phyloP scores from a whole-genome alignment of 129 eudicot genomes.

The Chrysanthemum lavandulifolium region DNA sequence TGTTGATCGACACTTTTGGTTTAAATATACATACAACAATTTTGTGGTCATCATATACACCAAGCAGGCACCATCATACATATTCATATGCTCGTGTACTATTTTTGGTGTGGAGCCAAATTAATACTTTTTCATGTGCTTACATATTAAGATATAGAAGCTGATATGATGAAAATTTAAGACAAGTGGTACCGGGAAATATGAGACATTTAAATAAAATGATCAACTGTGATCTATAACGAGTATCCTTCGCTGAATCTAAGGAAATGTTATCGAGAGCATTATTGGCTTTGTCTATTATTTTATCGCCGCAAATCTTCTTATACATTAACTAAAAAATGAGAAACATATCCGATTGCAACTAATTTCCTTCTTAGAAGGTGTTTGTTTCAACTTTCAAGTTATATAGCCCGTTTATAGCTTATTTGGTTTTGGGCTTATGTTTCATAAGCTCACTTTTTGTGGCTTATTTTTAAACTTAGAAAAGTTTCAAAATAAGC shows the following conservation, averaged over 20 bases:
- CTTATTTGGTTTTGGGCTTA: too few relatives aligned
- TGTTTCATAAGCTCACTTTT: too few relatives aligned
- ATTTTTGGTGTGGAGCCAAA: neutral
- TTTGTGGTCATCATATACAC: too few relatives aligned
- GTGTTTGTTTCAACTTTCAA: too few relatives aligned
- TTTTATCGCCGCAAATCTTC: neutral
- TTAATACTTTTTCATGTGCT: neutral
- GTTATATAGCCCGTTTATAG: too few relatives aligned
- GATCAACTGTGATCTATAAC: neutral
- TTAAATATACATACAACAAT: neutral
- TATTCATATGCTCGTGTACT: neutral
- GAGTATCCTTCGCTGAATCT: neutral
- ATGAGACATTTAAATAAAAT: neutral
- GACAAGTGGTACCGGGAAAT: constrained; percentile 11
- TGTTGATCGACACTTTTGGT: neutral
- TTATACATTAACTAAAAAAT: too few relatives aligned
- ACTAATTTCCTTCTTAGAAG: too few relatives aligned
- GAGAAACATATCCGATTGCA: neutral
- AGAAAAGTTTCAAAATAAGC: too few relatives aligned
- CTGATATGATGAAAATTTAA: neutral
- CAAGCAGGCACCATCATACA: too few relatives aligned
- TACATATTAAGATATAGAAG: neutral
- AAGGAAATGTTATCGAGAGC: neutral
- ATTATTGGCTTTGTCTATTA: neutral
- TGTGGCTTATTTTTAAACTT: too few relatives aligned